These are phyloP conservation scores for Aureoboletus auriporus DNA, from an alignment of 768 basidiomycete species.

Conservation along the genomic window DNA sequence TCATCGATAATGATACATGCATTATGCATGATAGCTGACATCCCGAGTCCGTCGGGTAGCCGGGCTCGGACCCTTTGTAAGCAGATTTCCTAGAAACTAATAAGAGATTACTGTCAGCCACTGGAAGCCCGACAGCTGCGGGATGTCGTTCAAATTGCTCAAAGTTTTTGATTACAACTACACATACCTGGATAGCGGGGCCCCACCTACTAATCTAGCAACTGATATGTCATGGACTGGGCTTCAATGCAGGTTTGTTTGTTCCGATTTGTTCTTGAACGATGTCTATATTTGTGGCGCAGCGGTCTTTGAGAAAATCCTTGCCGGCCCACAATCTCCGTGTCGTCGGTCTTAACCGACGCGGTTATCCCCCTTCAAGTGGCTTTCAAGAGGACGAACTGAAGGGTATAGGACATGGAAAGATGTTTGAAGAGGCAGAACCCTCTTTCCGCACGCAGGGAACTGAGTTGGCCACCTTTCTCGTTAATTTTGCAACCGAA, in stretches of 20 bases:
- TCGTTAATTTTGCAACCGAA: conserved; percentile 11
- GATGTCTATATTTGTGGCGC: neutral
- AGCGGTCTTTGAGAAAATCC: conserved; percentile 16
- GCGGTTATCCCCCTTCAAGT: conserved; percentile 26
- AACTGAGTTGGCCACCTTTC: conserved; percentile 17
- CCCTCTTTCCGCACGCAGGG: conserved; percentile 14
- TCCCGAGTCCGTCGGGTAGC: no score
- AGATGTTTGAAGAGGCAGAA: conserved; percentile 14
- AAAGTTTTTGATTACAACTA: conserved; percentile 16
- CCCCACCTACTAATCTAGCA: conserved; percentile 7
- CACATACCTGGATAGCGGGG: conserved; percentile 20
- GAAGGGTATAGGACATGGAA: conserved; percentile 6
- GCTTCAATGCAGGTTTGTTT: conserved; percentile 20
- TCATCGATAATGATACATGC: no score
- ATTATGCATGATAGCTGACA: no score
- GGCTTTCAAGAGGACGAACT: conserved; percentile 14
- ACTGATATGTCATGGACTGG: conserved; percentile 17
- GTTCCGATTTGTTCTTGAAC: neutral
- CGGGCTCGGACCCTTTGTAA: no score
- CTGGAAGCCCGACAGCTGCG: no score
- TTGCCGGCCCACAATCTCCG: conserved; percentile 20
- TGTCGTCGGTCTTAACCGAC: conserved; percentile 23
- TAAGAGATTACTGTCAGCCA: no score
- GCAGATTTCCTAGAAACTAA: no score
- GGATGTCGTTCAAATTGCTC: conserved; percentile 10